A percentile compares a stretch with the other conserved stretches of the same genome.
Evolutionary conservation across 257 asterid genomes (phyloP).

Genomic region (Perilla frutescens): DNA sequence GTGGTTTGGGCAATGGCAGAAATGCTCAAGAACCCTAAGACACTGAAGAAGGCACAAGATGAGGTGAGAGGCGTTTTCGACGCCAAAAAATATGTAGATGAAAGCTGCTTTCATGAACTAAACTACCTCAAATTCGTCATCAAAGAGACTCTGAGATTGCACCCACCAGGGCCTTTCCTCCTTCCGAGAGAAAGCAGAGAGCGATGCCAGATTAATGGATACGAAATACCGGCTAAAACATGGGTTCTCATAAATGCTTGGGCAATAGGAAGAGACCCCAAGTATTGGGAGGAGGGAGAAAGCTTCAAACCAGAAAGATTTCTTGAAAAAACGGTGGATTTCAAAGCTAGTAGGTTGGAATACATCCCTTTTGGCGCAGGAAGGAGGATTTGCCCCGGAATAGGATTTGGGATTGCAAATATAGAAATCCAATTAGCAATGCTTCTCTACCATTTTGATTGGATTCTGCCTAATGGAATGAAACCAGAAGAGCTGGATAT

Average conservation of each 20-base stretch:
- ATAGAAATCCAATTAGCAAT: constrained; percentile 29
- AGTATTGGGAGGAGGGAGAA: constrained; percentile 35
- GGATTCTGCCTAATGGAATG: constrained; percentile 38
- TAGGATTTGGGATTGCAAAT: constrained; percentile 19
- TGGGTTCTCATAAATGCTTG: constrained; percentile 34
- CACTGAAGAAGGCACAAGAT: constrained; percentile 32
- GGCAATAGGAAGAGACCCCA: constrained; percentile 39
- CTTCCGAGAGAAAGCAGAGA: constrained; percentile 32
- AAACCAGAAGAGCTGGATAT: constrained; percentile 30
- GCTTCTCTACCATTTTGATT: constrained; percentile 39
- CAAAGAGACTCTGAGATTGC: constrained; percentile 38
- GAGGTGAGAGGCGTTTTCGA: constrained; percentile 35
- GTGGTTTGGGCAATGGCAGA: constrained; percentile 39
- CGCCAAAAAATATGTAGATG: not conserved
- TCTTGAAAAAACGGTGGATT: constrained; percentile 1
- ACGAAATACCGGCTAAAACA: constrained; percentile 34
- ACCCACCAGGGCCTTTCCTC: constrained; percentile 29
- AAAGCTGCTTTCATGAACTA: constrained; percentile 21
- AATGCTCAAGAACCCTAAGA: constrained; percentile 36
- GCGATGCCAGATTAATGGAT: constrained; percentile 22
- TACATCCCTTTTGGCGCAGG: constrained; percentile 39
- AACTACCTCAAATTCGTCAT: constrained; percentile 32
- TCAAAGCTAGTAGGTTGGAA: not conserved
- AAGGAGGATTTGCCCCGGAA: constrained; percentile 41
- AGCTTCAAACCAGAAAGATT: constrained; percentile 36